Evolutionary conservation across 345 rosid genomes (phyloP), one percentile per base, ranked within the genome.

Genomic region (Acer campestre): DNA sequence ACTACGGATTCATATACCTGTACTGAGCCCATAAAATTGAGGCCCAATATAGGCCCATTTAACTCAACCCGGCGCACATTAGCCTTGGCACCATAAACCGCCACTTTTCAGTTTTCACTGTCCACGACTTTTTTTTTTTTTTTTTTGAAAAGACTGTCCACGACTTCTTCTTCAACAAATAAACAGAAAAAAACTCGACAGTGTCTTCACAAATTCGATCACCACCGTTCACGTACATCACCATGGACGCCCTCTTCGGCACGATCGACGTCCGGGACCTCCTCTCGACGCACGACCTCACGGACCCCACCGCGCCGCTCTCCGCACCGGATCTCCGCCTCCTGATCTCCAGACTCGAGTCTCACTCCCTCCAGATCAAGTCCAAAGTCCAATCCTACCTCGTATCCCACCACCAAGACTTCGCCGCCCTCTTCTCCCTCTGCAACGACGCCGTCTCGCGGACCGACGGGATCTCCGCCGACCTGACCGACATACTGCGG

Each of bases 281-380:
- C 65, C 99, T 96, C 79, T 78, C 98, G 48, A 87, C 94, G 74
- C 84, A 88, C 78, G 97, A 96, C 85, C 90, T 91, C 31, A 77
- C 86, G 59, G 99, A 96, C 78, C 91, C 94, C 0, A 84, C 89
- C 20, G 84, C 97, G 18, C 98, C 98, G 1, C 92, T 96, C 58
- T 86, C 99, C 31, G 94, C 98, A 59, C 98, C 98, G 29, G 99
- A 96, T 88, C 99, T 96, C 81, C 99, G 98, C 77, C 99, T 96
- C 83, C 92, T 96, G 59, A 88, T 87, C 78, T 79, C 79, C 67
- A 90, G 92, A 38, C 94, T 96, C 55, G 98, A 96, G 74, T 88
- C 98, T 22, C 98, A 94, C 77, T 94, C 99, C 74, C 93, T 88
- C 4, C 92, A 88, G 68, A 92, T 96, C 82, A 94, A 92, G 80